Conservation (phyloP, 2,329 filamentous ascomycete genomes). For the Ustulina deusta region DNA sequence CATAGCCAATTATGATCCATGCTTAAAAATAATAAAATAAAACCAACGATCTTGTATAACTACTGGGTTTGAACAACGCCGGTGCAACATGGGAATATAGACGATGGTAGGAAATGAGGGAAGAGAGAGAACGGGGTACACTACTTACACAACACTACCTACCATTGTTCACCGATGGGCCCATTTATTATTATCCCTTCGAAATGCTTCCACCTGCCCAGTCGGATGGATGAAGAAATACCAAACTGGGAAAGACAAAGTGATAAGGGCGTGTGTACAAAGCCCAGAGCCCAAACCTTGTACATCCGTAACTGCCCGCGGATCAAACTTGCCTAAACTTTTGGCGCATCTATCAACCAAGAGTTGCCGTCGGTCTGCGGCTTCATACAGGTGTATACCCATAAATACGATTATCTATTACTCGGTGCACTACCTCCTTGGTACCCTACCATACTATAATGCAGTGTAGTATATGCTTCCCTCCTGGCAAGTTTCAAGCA, state of each 20-base stretch:
- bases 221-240: neutral
- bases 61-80: no score
- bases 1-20: neutral
- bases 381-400: slow-evolving; percentile 8
- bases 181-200: slow-evolving; percentile 2
- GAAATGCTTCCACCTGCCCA: slow-evolving; percentile 18
- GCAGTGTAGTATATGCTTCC: neutral
- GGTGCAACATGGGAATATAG: no score
- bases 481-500: neutral
- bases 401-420: neutral
- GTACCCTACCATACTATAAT: neutral
- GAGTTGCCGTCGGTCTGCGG: slow-evolving; percentile 18
- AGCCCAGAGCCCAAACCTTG: neutral
- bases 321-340: slow-evolving; percentile 24
- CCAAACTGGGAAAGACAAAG: neutral
- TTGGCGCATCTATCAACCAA: slow-evolving; percentile 5
- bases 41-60: no score
- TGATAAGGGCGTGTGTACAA: neutral
- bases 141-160: no score
- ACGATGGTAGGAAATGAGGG: neutral
- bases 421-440: neutral
- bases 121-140: no score
- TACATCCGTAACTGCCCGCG: neutral
- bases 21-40: neutral
- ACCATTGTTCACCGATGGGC: slow-evolving; percentile 6